A percentile compares a stretch with the other conserved stretches of the same genome.
Conservation (phyloP, 2,329 filamentous ascomycete genomes). For the Microdochium paspali region DNA sequence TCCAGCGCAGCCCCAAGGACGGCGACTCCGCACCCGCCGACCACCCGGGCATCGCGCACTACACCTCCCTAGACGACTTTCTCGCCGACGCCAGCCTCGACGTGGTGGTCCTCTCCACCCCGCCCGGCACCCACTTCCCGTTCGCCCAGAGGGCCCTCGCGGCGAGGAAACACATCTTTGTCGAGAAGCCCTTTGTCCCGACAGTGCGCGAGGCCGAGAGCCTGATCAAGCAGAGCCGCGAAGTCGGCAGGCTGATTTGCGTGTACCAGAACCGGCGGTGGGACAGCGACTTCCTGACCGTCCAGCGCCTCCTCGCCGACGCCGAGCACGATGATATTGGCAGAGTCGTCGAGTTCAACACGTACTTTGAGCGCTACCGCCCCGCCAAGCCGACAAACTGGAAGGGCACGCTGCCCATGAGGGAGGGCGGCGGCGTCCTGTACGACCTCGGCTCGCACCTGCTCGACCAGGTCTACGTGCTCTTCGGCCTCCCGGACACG, state of each 20-base stretch:
- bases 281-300: constrained; percentile 68
- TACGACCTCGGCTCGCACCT: constrained; percentile 72
- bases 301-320: constrained; percentile 50
- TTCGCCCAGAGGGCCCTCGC: constrained; percentile 57
- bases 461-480: constrained; percentile 62
- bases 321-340: constrained; percentile 41
- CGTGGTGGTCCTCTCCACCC: constrained; percentile 62
- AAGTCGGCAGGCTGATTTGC: constrained; percentile 43
- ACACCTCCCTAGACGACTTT: constrained; percentile 51
- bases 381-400: constrained; percentile 50
- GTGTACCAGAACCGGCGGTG: constrained; percentile 73
- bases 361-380: constrained; percentile 70
- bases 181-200: constrained; percentile 77
- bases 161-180: constrained; percentile 67
- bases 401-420: constrained; percentile 54
- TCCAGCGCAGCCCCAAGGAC: constrained; percentile 60
- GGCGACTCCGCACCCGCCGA: constrained; percentile 60
- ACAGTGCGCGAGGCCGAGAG: constrained; percentile 57
- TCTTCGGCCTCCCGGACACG: constrained; percentile 59
- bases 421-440: constrained; percentile 55
- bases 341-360: constrained; percentile 67
- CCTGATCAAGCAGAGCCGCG: constrained; percentile 46
- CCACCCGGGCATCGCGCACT: constrained; percentile 55
- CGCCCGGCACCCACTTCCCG: constrained; percentile 61
- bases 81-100: constrained; percentile 58